phyloP scores from a whole-genome alignment of 2,329 filamentous ascomycete species.

The Colletotrichum kahawae region DNA sequence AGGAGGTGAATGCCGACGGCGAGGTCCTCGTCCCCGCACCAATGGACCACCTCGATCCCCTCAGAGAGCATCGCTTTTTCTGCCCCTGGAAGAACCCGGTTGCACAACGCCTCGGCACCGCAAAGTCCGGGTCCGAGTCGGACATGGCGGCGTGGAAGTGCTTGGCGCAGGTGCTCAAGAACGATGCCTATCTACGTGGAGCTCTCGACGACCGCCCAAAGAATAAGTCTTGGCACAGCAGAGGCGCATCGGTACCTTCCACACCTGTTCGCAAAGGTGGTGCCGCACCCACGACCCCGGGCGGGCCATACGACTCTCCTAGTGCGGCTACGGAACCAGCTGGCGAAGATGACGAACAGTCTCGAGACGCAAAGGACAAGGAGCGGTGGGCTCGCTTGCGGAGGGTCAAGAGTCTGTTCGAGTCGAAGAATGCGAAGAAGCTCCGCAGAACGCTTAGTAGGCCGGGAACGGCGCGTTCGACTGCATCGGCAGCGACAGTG shows the following conservation, averaged over 20 bases:
- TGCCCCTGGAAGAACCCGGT: constrained; percentile 77
- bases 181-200: constrained; percentile 59
- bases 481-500: constrained; percentile 23
- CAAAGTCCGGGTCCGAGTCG: constrained; percentile 36
- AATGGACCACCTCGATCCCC: constrained; percentile 71
- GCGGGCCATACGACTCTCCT: constrained; percentile 19
- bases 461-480: constrained; percentile 44
- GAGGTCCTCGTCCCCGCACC: constrained; percentile 62
- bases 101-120: constrained; percentile 56
- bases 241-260: constrained; percentile 6
- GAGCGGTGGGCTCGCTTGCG: constrained; percentile 75
- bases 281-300: constrained; percentile 15
- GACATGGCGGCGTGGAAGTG: constrained; percentile 60
- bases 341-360: constrained; percentile 48
- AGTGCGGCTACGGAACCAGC: constrained; percentile 25
- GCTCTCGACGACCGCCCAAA: constrained; percentile 22
- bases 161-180: constrained; percentile 59
- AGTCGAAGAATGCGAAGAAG: constrained; percentile 66
- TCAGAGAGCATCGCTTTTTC: constrained; percentile 80
- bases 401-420: constrained; percentile 74
- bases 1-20: constrained; percentile 62
- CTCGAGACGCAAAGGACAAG: constrained; percentile 66
- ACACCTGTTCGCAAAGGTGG: constrained; percentile 16
- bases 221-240: constrained; percentile 21
- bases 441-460: constrained; percentile 46